Percentiles rank a stretch among this genome's conserved stretches.
Evolutionary conservation across 2,329 filamentous ascomycete species (phyloP).

Genomic region (Tolypocladium tundrense): DNA sequence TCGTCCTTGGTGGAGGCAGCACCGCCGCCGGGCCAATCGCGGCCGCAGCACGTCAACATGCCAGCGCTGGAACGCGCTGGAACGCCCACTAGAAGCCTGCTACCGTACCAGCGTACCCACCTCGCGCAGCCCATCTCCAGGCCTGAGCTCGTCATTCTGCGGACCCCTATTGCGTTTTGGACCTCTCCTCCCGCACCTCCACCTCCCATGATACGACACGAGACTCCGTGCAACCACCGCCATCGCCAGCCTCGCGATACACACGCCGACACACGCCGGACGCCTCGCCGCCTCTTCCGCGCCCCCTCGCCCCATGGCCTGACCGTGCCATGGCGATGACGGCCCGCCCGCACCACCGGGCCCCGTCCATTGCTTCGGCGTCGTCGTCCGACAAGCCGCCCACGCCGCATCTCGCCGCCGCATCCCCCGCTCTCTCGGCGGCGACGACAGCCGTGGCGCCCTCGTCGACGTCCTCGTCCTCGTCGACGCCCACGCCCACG

Average conservation of each 20-base stretch:
- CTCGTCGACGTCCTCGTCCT: not conserved
- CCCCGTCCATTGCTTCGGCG: slow-evolving; percentile 7
- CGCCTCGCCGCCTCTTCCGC: not conserved
- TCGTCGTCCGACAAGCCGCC: slow-evolving; percentile 4
- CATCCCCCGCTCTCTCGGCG: not conserved
- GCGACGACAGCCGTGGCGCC: not conserved
- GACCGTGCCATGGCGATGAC: slow-evolving; percentile 11
- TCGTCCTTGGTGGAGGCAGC: not conserved
- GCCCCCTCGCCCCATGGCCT: slow-evolving; percentile 9
- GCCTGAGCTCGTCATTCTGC: not conserved
- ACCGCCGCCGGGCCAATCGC: no score
- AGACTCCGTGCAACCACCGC: not conserved
- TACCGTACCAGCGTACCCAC: not conserved
- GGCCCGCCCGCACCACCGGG: slow-evolving; percentile 10
- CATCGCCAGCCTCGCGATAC: not conserved
- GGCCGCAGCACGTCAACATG: no score
- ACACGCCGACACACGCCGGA: not conserved
- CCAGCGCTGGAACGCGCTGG: not conserved
- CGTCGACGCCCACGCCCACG: not conserved
- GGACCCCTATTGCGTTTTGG: not conserved
- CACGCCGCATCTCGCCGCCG: not conserved
- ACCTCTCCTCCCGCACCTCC: not conserved
- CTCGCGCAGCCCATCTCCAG: no score
- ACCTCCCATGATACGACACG: not conserved
- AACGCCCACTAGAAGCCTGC: no score